Evolutionary conservation across 2,329 filamentous ascomycete species (phyloP), one percentile per base, ranked within the genome.

Genomic region (Colletotrichum somersetense): DNA sequence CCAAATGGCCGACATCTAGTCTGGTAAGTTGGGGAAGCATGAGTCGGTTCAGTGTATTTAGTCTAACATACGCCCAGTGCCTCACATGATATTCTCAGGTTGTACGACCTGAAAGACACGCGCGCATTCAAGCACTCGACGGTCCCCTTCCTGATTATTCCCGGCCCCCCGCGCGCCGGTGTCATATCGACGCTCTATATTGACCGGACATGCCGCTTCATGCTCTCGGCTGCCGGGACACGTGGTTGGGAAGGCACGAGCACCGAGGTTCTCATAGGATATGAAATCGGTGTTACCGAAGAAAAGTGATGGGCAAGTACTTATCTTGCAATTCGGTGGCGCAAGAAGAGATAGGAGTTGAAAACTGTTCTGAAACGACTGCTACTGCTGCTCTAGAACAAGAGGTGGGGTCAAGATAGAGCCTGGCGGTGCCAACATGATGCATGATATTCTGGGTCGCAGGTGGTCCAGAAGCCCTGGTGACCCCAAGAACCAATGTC

Each of bases 131-230:
- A 91, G 77, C 92, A 94, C 79, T 93, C 93, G 0, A 91, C 92
- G 0, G 94, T 97, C 0, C 96, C 96, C 0, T 99, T 98, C 81
- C 88, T 97, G n/a, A 98, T 99, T 75, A 92, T 99, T 33, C 96
- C 96, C 0, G 96, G 96, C 0, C 96, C 90, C 0, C 90, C 90
- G 0, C 81, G 94, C 20, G 95, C 95, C 0, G 96, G 96, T 56
- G 94, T 97, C 53, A 96, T 98, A 53, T 94, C 92, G 0, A 91
- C 92, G 72, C 84, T 98, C 12, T 96, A 96, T 78, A 87, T 98
- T 58, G 96, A 99, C 80, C 93, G 93, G 5, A 93, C 94, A 0
- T 96, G 94, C 79, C 88, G 91, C 23, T 98, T 95, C 79, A 96
- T 99, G 92, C 89, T 99, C 44, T 96, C 93, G 2, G 93, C 94